phyloP scores from a whole-genome alignment of 83 land plant genomes.

The Thuja plicata region DNA sequence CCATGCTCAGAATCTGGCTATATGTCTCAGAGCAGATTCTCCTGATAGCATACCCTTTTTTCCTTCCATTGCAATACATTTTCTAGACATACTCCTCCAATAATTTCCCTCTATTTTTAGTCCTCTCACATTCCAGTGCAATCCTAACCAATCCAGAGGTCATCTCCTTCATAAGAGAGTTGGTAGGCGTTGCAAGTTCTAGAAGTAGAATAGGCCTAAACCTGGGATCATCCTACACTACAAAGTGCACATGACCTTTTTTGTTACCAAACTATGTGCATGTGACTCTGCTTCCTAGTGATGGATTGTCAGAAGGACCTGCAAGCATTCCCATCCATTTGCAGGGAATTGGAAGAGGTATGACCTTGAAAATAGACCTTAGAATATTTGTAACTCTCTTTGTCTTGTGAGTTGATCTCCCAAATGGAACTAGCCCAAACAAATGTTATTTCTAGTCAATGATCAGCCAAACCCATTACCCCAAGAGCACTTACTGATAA shows the following conservation, averaged over 20 bases:
- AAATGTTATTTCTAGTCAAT: background rate
- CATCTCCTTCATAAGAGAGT: constrained; percentile 66
- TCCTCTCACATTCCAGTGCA: constrained; percentile 61
- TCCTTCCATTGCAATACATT: constrained; percentile 78
- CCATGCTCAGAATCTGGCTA: constrained; percentile 42
- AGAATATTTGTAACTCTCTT: background rate
- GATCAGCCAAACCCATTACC: background rate
- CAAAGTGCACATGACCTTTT: constrained; percentile 63
- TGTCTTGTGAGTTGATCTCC: background rate
- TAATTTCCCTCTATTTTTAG: constrained; percentile 12
- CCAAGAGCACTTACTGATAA: background rate
- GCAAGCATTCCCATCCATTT: background rate
- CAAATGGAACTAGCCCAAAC: background rate
- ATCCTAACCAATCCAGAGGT: constrained; percentile 73
- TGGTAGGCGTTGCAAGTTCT: no score
- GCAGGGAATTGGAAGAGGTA: background rate
- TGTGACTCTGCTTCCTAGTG: constrained; percentile 37
- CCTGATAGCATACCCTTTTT: constrained; percentile 65
- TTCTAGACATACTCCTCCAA: constrained; percentile 71
- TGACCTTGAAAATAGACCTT: background rate
- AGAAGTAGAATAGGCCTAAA: constrained; percentile 45
- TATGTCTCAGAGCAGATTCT: constrained; percentile 49
- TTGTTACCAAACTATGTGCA: constrained; percentile 69
- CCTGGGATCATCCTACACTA: constrained; percentile 56
- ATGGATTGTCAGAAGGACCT: background rate